Evolutionary conservation across 768 basidiomycete species (phyloP).

Genomic region (Boletus subcaerulescens): DNA sequence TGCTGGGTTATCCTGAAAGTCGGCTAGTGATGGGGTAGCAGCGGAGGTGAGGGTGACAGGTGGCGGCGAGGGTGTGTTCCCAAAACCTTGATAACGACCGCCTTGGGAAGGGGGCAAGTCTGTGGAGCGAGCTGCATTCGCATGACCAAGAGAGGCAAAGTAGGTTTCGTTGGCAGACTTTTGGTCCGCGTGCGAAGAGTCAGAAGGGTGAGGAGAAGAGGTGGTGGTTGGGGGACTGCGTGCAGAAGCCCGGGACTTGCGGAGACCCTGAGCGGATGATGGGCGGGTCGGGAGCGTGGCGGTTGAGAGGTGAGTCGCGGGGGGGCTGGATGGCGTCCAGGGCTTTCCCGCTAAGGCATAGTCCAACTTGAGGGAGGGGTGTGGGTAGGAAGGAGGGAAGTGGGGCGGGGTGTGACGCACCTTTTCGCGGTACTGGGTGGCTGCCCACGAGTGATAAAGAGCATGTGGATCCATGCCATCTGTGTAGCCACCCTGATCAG

Average conservation of each 20-base stretch:
- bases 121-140: constrained; percentile 74
- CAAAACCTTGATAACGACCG: constrained; percentile 91
- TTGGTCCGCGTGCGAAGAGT: constrained; percentile 44
- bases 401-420: constrained; percentile 36
- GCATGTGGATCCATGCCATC: constrained; percentile 61
- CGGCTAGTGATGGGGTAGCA: constrained; percentile 71
- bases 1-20: constrained; percentile 84
- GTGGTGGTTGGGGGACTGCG: constrained; percentile 44
- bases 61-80: constrained; percentile 68
- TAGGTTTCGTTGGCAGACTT: constrained; percentile 84
- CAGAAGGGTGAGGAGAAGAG: not conserved
- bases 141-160: constrained; percentile 78
- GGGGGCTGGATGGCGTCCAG: constrained; percentile 77
- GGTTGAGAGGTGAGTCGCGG: constrained; percentile 41
- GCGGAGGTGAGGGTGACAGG: constrained; percentile 67
- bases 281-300: constrained; percentile 52
- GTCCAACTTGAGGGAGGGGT: constrained; percentile 58
- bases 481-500: constrained; percentile 67
- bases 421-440: constrained; percentile 92
- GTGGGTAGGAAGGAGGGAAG: constrained; percentile 14
- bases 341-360: constrained; percentile 67
- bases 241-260: constrained; percentile 77
- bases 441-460: constrained; percentile 92
- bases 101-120: constrained; percentile 92
- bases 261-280: constrained; percentile 75